Evolutionary conservation across 2,329 filamentous ascomycete species (phyloP), one percentile per base, ranked within the genome.

Genomic region (Neopestalotiopsis sp.): DNA sequence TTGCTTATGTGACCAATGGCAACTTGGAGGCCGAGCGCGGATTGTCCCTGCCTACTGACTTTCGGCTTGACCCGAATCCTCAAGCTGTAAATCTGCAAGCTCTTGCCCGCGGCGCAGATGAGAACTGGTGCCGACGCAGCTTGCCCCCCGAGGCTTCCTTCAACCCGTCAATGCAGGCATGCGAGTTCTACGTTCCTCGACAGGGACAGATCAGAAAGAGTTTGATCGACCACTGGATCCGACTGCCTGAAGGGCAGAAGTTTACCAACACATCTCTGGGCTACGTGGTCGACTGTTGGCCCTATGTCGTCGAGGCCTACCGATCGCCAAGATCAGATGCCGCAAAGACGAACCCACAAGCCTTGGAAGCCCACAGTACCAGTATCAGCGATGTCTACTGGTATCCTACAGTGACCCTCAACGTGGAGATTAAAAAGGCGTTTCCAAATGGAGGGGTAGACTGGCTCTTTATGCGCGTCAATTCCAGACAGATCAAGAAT

Each of bases 361-460:
- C 40, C 6, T 42, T 14, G 6, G 14, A 42, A 14, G 3, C 3
- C 40, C 10, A 42, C 14, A 14, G 14, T 10, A 10, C 14, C 14
- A 10, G 6, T 42, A 42, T 42, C 40, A 42, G 40, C 14, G 40
- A 14, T 10, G 14, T 42, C 14, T 42, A 42, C 56, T 92, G 90
- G 90, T 92, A 90, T 77, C 90, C 90, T 7, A 93, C 91, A 1
- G 76, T 93, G 34, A 78, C 90, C 65, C 77, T 93, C 73, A 92
- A 91, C 78, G 74, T 93, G 56, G 91, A 93, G 73, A 81, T 93
- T 66, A 93, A 93, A 83, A 93, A 92, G 76, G 78, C 84, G n/a
- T 76, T 93, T 63, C 91, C 91, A 0, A 80, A 81, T 34, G 85
- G 87, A 68, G 91, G 91, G 0, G 88, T 89, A 1, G 89, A 91